Percentiles rank a stretch among this genome's conserved stretches.
Evolutionary conservation across 495 filamentous ascomycete species (phyloP).

Genomic region (Xylaria telfairii): DNA sequence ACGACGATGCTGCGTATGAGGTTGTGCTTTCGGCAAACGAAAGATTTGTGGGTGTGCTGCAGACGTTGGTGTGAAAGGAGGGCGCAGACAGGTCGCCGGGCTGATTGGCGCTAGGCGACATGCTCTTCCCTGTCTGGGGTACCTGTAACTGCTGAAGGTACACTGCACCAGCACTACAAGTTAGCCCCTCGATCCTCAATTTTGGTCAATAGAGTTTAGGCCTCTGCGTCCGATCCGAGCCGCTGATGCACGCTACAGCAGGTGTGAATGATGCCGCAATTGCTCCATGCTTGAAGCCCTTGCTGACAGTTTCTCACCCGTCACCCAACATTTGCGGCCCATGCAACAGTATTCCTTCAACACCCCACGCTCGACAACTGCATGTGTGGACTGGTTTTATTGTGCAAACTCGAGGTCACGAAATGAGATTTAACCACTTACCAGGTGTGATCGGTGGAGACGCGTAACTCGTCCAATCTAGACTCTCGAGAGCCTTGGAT

Average conservation of each 20-base stretch:
- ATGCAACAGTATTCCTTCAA: no score
- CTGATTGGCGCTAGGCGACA: slow-evolving; percentile 68
- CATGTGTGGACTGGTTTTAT: not conserved
- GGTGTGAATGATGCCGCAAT: no score
- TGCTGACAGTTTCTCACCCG: not conserved
- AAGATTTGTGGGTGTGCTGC: slow-evolving; percentile 34
- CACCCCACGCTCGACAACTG: not conserved
- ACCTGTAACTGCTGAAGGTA: slow-evolving; percentile 67
- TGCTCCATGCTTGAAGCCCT: not conserved
- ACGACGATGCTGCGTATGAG: slow-evolving; percentile 24
- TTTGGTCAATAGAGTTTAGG: not conserved
- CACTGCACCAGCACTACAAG: slow-evolving; percentile 58
- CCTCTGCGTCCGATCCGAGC: not conserved
- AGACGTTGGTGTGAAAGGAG: slow-evolving; percentile 26
- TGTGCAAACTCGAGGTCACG: slow-evolving; percentile 28
- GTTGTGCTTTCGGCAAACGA: slow-evolving; percentile 21
- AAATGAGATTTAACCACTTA: slow-evolving; percentile 60
- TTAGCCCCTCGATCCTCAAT: slow-evolving; percentile 42
- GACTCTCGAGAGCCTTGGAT: slow-evolving; percentile 75
- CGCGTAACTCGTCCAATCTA: slow-evolving; percentile 75
- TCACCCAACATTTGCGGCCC: no score
- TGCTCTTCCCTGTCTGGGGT: slow-evolving; percentile 41
- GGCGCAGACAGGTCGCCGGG: slow-evolving; percentile 62
- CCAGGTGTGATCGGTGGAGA: slow-evolving; percentile 94
- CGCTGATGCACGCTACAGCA: slow-evolving; percentile 18